A percentile compares a stretch with the other conserved stretches of the same genome.
phyloP scores from a whole-genome alignment of 2,329 filamentous ascomycete genomes.

The Penicillium sclerotigenum region DNA sequence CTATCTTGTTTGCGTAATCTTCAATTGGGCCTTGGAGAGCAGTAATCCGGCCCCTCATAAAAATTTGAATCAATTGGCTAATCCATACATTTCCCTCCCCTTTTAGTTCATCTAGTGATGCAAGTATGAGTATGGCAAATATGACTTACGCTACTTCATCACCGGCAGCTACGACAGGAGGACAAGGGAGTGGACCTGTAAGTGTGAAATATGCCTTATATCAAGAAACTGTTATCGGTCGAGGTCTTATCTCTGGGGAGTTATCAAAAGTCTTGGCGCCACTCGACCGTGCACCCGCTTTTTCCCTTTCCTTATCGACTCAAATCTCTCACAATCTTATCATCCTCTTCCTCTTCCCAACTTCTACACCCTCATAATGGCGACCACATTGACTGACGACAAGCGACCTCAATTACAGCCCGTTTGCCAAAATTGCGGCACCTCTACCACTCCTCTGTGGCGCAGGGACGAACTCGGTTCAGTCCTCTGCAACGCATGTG shows the following conservation, averaged over 20 bases:
- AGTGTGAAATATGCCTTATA: slow-evolving; percentile 27
- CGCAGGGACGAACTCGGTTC: slow-evolving; percentile 92
- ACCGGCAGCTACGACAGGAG: slow-evolving; percentile 62
- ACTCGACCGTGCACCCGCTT: slow-evolving; percentile 33
- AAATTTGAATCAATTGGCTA: slow-evolving; percentile 18
- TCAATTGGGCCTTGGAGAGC: not conserved
- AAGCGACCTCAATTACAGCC: slow-evolving; percentile 70
- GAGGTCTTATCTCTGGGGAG: slow-evolving; percentile 22
- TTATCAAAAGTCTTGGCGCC: slow-evolving; percentile 36
- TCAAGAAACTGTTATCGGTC: slow-evolving; percentile 19
- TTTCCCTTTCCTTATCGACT: slow-evolving; percentile 48
- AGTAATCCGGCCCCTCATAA: slow-evolving; percentile 11
- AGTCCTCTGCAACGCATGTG: slow-evolving; percentile 97
- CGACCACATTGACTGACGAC: slow-evolving; percentile 49
- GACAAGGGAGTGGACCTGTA: slow-evolving; percentile 52
- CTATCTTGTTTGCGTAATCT: not conserved
- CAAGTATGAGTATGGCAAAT: slow-evolving; percentile 53
- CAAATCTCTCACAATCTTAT: slow-evolving; percentile 46
- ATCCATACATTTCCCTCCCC: slow-evolving; percentile 7
- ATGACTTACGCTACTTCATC: slow-evolving; percentile 63
- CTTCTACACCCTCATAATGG: slow-evolving; percentile 35
- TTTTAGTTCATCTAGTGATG: slow-evolving; percentile 43
- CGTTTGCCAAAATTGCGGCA: slow-evolving; percentile 93
- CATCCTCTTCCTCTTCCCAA: slow-evolving; percentile 28
- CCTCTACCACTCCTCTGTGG: slow-evolving; percentile 94